phyloP scores from a whole-genome alignment of 495 filamentous ascomycete species.

The Aspergillus incahuasiensis region DNA sequence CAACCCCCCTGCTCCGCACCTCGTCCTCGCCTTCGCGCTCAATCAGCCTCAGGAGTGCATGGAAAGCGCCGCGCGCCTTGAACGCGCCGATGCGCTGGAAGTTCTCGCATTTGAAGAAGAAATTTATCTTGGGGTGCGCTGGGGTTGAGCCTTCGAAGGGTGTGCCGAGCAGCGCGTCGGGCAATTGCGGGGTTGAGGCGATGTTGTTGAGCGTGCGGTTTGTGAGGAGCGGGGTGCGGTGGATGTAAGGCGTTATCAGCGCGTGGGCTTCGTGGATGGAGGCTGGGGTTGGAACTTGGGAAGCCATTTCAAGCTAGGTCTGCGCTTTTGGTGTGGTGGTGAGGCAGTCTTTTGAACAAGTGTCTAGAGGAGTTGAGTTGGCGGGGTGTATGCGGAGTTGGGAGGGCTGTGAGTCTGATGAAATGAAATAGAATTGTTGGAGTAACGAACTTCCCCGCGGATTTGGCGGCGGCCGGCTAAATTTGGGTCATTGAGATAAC shows the following conservation, averaged over 20 bases:
- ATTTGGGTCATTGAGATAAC: too few species aligned
- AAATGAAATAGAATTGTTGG: too few species aligned
- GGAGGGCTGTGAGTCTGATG: too few species aligned
- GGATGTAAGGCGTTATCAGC: conserved; percentile 70
- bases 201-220: conserved; percentile 65
- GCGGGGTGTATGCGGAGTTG: conserved; percentile 1
- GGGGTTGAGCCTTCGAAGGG: conserved; percentile 54
- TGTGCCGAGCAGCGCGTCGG: conserved; percentile 50
- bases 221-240: conserved; percentile 79
- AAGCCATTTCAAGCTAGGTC: not conserved
- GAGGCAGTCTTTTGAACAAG: not conserved
- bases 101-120: conserved; percentile 98
- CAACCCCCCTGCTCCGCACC: conserved; percentile 61
- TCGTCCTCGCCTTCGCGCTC: conserved; percentile 55
- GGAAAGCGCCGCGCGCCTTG: conserved; percentile 87
- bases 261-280: conserved; percentile 65
- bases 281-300: conserved; percentile 51
- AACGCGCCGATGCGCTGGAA: conserved; percentile 88
- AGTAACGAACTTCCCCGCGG: too few species aligned
- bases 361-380: not conserved
- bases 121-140: conserved; percentile 59
- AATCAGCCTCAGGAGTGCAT: conserved; percentile 73
- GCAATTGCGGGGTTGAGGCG: conserved; percentile 65
- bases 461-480: too few species aligned
- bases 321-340: not conserved